Evolutionary conservation across 305 asterid genomes (phyloP).

Genomic region (Fraxinus velutina): DNA sequence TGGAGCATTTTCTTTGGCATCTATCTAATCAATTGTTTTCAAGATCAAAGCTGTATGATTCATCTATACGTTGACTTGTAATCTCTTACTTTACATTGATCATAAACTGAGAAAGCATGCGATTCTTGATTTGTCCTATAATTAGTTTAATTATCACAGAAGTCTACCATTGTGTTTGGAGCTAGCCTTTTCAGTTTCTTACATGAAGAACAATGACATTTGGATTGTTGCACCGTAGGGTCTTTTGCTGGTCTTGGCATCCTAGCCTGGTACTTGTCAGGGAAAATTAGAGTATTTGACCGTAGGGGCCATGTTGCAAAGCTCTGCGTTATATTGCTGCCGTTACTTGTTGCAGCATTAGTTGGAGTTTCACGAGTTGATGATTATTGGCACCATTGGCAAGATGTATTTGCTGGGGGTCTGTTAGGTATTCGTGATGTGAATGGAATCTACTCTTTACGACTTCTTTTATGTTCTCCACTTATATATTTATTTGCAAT

Average conservation of each 20-base stretch:
- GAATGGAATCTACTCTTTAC: background rate
- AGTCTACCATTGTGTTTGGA: background rate
- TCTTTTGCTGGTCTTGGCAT: conserved; percentile 89
- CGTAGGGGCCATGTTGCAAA: conserved; percentile 76
- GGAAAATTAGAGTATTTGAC: conserved; percentile 67
- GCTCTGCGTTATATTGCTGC: conserved; percentile 60
- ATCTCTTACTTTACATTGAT: background rate
- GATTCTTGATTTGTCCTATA: background rate
- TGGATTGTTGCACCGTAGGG: conserved; percentile 46
- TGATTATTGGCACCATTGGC: conserved; percentile 95
- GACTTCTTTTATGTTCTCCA: conserved; percentile 13
- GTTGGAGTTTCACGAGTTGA: conserved; percentile 82
- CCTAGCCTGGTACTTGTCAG: conserved; percentile 73
- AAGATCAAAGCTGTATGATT: background rate
- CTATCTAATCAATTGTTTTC: background rate
- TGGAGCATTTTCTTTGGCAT: background rate
- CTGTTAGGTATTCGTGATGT: conserved; percentile 47
- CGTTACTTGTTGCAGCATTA: conserved; percentile 67
- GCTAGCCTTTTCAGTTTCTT: background rate
- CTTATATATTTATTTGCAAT: background rate
- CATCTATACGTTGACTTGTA: background rate
- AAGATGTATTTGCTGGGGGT: conserved; percentile 82
- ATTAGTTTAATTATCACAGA: background rate
- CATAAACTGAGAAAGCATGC: background rate
- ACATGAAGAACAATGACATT: conserved; percentile 14